Conservation (phyloP, 768 basidiomycete species). For the Rhodosporidiobolus odoratus region DNA sequence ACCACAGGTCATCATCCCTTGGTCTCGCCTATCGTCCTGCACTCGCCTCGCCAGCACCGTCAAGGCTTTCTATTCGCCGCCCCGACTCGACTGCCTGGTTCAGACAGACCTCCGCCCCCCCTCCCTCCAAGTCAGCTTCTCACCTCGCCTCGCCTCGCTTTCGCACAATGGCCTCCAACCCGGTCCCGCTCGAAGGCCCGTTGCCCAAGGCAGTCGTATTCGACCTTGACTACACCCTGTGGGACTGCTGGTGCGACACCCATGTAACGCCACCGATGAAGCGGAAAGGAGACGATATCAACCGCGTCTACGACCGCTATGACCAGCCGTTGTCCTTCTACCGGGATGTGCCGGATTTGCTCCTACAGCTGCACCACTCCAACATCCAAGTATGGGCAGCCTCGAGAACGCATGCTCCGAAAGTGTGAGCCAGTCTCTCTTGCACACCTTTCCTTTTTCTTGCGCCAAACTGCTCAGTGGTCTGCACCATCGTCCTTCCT, state of each 20-base stretch:
- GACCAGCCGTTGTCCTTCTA: conserved; percentile 12
- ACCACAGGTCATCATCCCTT: too few species aligned
- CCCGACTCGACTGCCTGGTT: too few species aligned
- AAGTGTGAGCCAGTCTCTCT: conserved; percentile 54
- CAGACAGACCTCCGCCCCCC: not conserved
- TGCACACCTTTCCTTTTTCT: not conserved
- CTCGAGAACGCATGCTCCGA: conserved; percentile 68
- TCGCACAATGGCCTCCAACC: too few species aligned
- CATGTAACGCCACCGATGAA: conserved; percentile 55
- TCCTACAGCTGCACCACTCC: conserved; percentile 56
- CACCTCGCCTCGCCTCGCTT: not conserved
- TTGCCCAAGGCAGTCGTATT: conserved; percentile 67
- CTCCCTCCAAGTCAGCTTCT: not conserved
- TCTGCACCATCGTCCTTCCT: not conserved
- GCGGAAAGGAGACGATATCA: conserved; percentile 45
- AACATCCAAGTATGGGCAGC: conserved; percentile 97
- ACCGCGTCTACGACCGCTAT: conserved; percentile 46
- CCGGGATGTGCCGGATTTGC: not conserved
- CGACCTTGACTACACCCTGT: conserved; percentile 48
- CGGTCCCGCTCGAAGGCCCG: not conserved
- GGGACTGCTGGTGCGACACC: conserved; percentile 59
- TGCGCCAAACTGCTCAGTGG: not conserved
- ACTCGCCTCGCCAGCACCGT: too few species aligned
- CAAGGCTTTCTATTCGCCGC: not conserved
- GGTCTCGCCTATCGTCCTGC: too few species aligned